phyloP scores from a whole-genome alignment of 1,139 yeast genomes.

The Protomyces lactucae-debilis region DNA sequence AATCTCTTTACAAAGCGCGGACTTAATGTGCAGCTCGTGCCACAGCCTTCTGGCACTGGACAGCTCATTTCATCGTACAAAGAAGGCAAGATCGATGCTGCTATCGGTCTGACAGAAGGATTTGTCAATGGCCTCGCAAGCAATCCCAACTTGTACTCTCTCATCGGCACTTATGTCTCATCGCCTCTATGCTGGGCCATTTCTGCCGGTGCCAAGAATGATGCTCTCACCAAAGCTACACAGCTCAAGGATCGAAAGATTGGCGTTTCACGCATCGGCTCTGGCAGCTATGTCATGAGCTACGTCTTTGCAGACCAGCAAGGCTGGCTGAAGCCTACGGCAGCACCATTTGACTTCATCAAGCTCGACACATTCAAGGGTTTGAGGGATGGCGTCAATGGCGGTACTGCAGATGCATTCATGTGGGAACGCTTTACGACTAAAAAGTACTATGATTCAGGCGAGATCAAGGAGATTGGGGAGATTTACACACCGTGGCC shows the following conservation, averaged over 20 bases:
- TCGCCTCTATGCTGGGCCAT: conserved; percentile 85
- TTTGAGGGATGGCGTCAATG: conserved; percentile 73
- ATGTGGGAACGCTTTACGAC: conserved; percentile 96
- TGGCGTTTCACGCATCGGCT: conserved; percentile 85
- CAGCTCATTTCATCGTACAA: conserved; percentile 71
- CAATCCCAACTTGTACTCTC: conserved; percentile 58
- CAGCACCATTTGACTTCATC: conserved; percentile 43
- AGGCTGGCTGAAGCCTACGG: conserved; percentile 37
- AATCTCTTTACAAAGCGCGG: conserved; percentile 49
- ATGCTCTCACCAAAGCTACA: conserved; percentile 48
- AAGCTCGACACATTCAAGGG: conserved; percentile 65
- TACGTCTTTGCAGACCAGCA: conserved; percentile 68
- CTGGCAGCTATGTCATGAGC: conserved; percentile 89
- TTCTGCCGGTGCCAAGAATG: conserved; percentile 63
- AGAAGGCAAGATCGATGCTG: conserved; percentile 58
- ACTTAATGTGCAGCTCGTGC: conserved; percentile 57
- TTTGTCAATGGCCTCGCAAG: conserved; percentile 77
- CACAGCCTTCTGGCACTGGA: conserved; percentile 85
- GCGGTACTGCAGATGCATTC: conserved; percentile 65
- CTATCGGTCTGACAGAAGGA: conserved; percentile 87
- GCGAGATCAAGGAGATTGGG: conserved; percentile 77
- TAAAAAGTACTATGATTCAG: conserved; percentile 71
- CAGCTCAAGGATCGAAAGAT: conserved; percentile 62
- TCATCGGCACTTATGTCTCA: conserved; percentile 75
- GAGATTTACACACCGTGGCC: conserved; percentile 96